A percentile compares a stretch with the other conserved stretches of the same genome.
Conservation (phyloP, 495 filamentous ascomycete species). For the Penicillium robsamsonii region DNA sequence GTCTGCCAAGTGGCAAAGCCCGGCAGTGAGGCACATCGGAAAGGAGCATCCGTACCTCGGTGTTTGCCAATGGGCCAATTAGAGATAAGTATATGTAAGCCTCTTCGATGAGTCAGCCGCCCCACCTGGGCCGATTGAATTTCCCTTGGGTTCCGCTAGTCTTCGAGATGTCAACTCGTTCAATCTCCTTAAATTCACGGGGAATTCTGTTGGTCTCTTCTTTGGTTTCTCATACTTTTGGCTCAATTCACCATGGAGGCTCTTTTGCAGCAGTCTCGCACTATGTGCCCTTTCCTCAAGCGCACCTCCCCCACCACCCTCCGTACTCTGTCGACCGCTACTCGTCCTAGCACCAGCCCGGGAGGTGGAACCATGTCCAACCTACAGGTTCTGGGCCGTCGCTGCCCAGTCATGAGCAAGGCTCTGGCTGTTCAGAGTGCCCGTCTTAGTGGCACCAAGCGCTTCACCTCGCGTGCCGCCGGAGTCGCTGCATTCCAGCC, state of each 20-base stretch:
- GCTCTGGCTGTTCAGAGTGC: constrained; percentile 87
- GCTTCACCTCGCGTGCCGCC: constrained; percentile 43
- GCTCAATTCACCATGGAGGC: constrained; percentile 70
- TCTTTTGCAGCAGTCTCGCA: constrained; percentile 86
- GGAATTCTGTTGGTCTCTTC: neutral
- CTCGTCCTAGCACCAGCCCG: constrained; percentile 63
- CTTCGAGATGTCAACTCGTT: neutral
- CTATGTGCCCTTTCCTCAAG: constrained; percentile 95
- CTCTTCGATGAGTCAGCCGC: constrained; percentile 13
- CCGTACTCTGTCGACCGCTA: constrained; percentile 81
- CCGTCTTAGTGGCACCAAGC: constrained; percentile 48
- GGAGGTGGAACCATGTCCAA: constrained; percentile 95
- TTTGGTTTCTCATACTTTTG: constrained; percentile 3
- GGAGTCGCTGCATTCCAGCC: constrained; percentile 37
- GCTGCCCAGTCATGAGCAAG: constrained; percentile 98
- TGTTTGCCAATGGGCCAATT: neutral
- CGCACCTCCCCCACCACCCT: constrained; percentile 87
- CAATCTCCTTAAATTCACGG: neutral
- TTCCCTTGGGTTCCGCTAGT: constrained; percentile 2
- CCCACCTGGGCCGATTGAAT: constrained; percentile 10
- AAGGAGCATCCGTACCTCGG: constrained; percentile 6
- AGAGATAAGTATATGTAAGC: constrained; percentile 6
- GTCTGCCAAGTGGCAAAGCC: neutral
- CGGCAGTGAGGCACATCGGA: neutral
- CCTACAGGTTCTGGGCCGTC: constrained; percentile 87